Conservation (phyloP, 768 basidiomycete genomes). For the Calocera cornea region DNA sequence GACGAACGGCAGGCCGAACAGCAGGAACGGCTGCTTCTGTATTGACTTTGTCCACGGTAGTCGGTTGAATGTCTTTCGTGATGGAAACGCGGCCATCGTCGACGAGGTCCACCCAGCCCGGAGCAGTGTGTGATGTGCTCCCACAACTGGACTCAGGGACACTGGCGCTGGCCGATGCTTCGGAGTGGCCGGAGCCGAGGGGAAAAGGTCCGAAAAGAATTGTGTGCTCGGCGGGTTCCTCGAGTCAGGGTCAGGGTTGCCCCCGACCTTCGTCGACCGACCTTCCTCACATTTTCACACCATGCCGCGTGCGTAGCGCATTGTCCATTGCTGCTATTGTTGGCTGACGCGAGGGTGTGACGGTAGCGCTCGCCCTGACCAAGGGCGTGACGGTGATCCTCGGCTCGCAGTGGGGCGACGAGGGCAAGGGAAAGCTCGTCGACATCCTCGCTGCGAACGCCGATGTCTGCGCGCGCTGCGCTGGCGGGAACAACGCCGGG, state of each 20-base stretch:
- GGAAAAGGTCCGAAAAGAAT: not conserved
- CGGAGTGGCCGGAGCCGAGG: not conserved
- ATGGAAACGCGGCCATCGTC: not conserved
- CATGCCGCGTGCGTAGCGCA: not conserved
- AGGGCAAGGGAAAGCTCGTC: conserved; percentile 91
- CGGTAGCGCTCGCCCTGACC: not conserved
- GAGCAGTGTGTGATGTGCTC: too few relatives aligned
- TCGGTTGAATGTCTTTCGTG: not conserved
- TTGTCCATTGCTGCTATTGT: not conserved
- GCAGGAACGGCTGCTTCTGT: not conserved
- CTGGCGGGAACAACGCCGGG: conserved; percentile 97
- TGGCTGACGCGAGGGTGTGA: not conserved
- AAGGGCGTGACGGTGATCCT: conserved; percentile 60
- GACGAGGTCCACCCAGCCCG: not conserved
- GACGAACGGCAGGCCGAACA: conserved; percentile 82
- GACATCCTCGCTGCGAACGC: conserved; percentile 83
- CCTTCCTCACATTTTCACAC: conserved; percentile 4
- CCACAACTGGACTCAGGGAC: not conserved
- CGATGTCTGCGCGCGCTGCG: conserved; percentile 90
- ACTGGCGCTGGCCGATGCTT: not conserved
- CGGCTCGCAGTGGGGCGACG: conserved; percentile 85
- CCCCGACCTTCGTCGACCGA: not conserved
- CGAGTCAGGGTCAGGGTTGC: not conserved
- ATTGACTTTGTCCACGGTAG: not conserved
- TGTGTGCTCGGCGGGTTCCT: not conserved